Percentiles rank a stretch among this genome's conserved stretches.
Conservation (phyloP, 306 rosid species). For the Gynostemma pentaphyllum region DNA sequence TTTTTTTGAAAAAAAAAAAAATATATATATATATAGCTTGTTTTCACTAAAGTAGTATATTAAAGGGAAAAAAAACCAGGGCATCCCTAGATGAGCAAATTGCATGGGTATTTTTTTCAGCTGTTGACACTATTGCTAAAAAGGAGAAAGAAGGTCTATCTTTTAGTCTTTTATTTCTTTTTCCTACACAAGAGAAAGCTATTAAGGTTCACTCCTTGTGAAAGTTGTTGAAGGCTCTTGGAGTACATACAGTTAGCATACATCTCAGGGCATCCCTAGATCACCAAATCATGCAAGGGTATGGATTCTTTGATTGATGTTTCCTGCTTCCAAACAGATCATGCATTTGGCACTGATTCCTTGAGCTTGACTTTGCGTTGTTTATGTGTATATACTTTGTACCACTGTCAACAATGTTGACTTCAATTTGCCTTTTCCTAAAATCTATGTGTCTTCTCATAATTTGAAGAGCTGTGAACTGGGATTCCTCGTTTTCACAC, state of each 20-base stretch:
- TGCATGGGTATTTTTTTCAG: conserved; percentile 74
- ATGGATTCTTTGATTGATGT: not conserved
- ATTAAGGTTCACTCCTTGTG: conserved; percentile 64
- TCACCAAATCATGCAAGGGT: conserved; percentile 97
- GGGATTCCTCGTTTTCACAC: conserved; percentile 82
- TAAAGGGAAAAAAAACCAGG: too few relatives aligned
- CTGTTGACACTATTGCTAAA: conserved; percentile 68
- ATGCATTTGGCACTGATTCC: not conserved
- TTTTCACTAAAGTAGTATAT: too few relatives aligned
- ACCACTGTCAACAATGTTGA: not conserved
- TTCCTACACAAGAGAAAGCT: conserved; percentile 73
- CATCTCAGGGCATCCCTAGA: conserved; percentile 78
- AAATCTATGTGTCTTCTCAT: conserved; percentile 19
- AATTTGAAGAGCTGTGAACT: conserved; percentile 85
- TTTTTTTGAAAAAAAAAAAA: too few relatives aligned
- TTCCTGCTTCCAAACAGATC: not conserved
- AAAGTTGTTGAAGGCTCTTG: conserved; percentile 76
- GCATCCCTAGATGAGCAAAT: conserved; percentile 60
- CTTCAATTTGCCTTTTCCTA: not conserved
- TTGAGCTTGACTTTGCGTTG: not conserved
- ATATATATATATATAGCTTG: too few relatives aligned
- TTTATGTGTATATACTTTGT: not conserved
- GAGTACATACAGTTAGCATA: conserved; percentile 88
- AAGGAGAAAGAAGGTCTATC: conserved; percentile 67
- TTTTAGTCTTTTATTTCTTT: conserved; percentile 61